Evolutionary conservation across 2,329 filamentous ascomycete species (phyloP).

Genomic region (Pseudogymnoascus sp.): DNA sequence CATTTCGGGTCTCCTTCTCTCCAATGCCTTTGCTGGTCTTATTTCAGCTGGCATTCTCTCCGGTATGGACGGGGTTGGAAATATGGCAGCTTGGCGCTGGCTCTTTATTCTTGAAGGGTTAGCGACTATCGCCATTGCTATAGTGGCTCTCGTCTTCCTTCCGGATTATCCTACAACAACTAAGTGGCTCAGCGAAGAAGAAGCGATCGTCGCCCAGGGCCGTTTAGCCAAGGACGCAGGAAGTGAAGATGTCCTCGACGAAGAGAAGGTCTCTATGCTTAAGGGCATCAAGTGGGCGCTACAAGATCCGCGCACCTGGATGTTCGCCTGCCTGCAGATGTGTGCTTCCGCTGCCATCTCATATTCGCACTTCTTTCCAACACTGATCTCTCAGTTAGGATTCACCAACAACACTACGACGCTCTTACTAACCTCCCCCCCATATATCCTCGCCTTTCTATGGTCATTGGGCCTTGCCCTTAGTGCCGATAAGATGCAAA

Average conservation of each 20-base stretch:
- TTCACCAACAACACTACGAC: slow-evolving; percentile 12
- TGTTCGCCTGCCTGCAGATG: slow-evolving; percentile 2
- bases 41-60: slow-evolving; percentile 32
- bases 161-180: slow-evolving; percentile 12
- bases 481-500: slow-evolving; percentile 13
- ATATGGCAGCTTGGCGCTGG: slow-evolving; percentile 9
- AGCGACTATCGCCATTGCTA: slow-evolving; percentile 10
- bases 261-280: neutral
- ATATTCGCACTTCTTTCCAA: slow-evolving; percentile 12
- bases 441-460: slow-evolving; percentile 11
- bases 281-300: neutral
- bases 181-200: slow-evolving; percentile 12
- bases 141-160: slow-evolving; percentile 14
- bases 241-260: neutral
- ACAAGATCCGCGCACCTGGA: neutral
- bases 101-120: slow-evolving; percentile 14
- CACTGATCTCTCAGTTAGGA: slow-evolving; percentile 11
- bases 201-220: slow-evolving; percentile 10
- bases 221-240: slow-evolving; percentile 7
- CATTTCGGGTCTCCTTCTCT: slow-evolving; percentile 31
- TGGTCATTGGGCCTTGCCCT: slow-evolving; percentile 4
- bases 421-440: slow-evolving; percentile 9
- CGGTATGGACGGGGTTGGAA: slow-evolving; percentile 1
- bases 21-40: slow-evolving; percentile 41
- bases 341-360: neutral